These are phyloP conservation scores for Mortierella polycephala DNA, from an alignment of 371 early-diverging fungal genomes.

Conservation along the genomic window DNA sequence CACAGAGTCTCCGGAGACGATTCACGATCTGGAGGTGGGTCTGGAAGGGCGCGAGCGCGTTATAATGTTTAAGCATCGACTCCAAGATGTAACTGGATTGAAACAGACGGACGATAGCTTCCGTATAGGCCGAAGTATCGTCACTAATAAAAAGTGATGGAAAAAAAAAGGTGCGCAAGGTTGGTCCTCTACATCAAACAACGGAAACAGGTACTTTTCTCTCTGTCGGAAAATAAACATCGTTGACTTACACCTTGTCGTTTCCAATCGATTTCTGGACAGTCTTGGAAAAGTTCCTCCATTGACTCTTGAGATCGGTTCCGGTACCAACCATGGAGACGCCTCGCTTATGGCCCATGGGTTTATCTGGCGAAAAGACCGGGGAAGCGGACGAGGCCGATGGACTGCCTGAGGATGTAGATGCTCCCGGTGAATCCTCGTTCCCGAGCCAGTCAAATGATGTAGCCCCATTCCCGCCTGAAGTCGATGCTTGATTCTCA, in stretches of 20 bases:
- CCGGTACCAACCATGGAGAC: neutral
- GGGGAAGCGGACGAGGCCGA: neutral
- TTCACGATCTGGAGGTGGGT: constrained; percentile 48
- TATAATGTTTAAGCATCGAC: constrained; percentile 40
- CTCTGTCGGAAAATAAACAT: neutral
- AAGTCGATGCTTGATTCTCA: neutral
- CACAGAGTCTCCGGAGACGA: constrained; percentile 40
- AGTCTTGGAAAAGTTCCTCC: constrained; percentile 44
- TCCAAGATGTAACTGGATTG: constrained; percentile 51
- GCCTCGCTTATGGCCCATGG: neutral
- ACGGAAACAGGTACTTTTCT: neutral
- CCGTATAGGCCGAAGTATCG: constrained; percentile 46
- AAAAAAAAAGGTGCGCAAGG: neutral
- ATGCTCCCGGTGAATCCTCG: constrained; percentile 5
- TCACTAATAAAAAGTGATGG: constrained; percentile 22
- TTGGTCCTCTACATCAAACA: neutral
- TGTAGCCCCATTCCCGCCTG: neutral
- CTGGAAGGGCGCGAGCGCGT: constrained; percentile 25
- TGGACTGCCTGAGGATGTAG: neutral
- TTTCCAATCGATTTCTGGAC: constrained; percentile 43
- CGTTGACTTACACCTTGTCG: constrained; percentile 39
- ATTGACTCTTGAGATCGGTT: constrained; percentile 36
- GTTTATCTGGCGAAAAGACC: no score
- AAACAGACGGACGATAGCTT: constrained; percentile 46
- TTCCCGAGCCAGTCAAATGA: constrained; percentile 2